Conservation (phyloP, 2,329 filamentous ascomycete species). For the Chrysosporium queenslandicum region DNA sequence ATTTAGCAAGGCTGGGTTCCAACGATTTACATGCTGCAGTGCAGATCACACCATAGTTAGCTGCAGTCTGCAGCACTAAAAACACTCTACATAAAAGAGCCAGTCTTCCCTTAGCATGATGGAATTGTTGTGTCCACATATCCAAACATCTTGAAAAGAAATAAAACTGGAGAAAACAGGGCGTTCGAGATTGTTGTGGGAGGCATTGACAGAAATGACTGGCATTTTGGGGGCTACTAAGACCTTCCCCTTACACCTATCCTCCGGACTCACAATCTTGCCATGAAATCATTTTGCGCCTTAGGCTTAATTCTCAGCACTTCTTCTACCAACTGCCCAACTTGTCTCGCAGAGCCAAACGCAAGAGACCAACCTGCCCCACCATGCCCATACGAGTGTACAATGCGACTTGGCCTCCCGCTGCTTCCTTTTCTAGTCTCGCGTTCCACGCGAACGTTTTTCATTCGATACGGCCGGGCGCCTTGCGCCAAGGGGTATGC, state of each 20-base stretch:
- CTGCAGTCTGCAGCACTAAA: no score
- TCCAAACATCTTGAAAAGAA: no score
- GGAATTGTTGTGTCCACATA: no score
- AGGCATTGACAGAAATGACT: no score
- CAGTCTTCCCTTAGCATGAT: conserved; percentile 16
- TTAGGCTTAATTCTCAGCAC: background rate
- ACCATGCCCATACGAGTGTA: conserved; percentile 40
- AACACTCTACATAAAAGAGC: no score
- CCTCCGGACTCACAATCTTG: background rate
- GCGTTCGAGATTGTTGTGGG: no score
- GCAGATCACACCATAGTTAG: no score
- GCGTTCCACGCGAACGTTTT: conserved; percentile 38
- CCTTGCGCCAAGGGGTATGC: conserved; percentile 39
- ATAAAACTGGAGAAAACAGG: no score
- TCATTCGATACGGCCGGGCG: conserved; percentile 33
- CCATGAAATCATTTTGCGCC: background rate
- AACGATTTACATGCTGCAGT: no score
- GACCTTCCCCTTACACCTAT: no score
- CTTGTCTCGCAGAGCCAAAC: conserved; percentile 6
- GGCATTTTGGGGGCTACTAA: no score
- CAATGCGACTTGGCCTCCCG: conserved; percentile 24
- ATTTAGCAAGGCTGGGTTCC: no score
- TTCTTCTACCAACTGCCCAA: background rate
- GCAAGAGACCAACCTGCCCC: conserved; percentile 34
- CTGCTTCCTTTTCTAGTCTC: conserved; percentile 26